Conservation (phyloP, 2,329 filamentous ascomycete genomes). For the Aspergillus neotritici region DNA sequence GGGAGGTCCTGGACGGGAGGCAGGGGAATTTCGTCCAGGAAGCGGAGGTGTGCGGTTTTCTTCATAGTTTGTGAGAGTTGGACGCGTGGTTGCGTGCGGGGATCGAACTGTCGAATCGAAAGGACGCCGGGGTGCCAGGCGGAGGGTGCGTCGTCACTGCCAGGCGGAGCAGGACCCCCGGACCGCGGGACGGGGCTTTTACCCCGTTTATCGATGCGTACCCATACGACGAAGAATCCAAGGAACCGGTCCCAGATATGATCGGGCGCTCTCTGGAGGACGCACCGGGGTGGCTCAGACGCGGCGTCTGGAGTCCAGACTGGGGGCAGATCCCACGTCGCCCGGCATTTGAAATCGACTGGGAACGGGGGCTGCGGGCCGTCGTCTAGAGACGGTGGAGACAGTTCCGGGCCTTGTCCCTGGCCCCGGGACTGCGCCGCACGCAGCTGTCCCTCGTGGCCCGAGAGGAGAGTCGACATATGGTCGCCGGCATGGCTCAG, state of each 20-base stretch:
- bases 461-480: background rate
- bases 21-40: conserved; percentile 21
- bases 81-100: conserved; percentile 43
- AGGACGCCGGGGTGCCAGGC: conserved; percentile 57
- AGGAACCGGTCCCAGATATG: conserved; percentile 50
- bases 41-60: conserved; percentile 40
- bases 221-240: conserved; percentile 64
- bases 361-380: conserved; percentile 31
- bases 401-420: background rate
- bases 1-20: conserved; percentile 6
- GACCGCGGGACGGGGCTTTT: too few relatives aligned
- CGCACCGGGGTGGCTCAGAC: conserved; percentile 51
- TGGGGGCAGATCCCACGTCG: conserved; percentile 16
- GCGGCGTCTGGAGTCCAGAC: conserved; percentile 38
- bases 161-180: too few relatives aligned
- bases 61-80: conserved; percentile 47
- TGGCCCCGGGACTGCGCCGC: background rate
- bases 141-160: conserved; percentile 28
- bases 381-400: conserved; percentile 15
- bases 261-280: conserved; percentile 48
- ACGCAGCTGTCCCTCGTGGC: conserved; percentile 24
- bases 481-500: conserved; percentile 22
- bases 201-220: conserved; percentile 28
- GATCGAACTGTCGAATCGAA: conserved; percentile 42
- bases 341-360: conserved; percentile 23